phyloP scores from a whole-genome alignment of 805 yeast genomes.

The Peterozyma toletana region DNA sequence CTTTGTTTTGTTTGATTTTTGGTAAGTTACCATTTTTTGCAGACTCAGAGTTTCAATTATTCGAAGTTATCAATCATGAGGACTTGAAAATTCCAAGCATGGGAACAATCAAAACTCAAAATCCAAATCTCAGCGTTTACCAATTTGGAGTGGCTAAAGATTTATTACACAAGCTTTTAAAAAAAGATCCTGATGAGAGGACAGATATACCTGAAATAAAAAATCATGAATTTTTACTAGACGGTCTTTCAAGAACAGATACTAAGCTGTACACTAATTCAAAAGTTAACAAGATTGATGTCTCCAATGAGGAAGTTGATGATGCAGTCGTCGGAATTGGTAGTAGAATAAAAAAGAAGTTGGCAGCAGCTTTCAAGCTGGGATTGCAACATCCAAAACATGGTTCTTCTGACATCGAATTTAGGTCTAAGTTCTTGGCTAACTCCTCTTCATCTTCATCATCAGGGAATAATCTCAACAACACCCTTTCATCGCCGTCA shows the following conservation, averaged over 20 bases:
- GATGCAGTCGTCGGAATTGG: constrained; percentile 83
- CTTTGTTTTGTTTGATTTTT: constrained; percentile 78
- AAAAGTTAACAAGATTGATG: constrained; percentile 38
- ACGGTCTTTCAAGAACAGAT: constrained; percentile 20
- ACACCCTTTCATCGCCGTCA: no score
- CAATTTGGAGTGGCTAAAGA: constrained; percentile 40
- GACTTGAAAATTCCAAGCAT: constrained; percentile 47
- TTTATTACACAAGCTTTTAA: constrained; percentile 51
- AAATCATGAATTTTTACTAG: constrained; percentile 56
- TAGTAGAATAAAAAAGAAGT: constrained; percentile 45
- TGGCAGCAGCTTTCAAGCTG: constrained; percentile 31
- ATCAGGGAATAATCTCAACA: no score
- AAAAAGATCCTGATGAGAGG: constrained; percentile 64
- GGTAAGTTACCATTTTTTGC: constrained; percentile 89
- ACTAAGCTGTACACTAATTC: constrained; percentile 16
- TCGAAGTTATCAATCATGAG: constrained; percentile 69
- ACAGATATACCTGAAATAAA: constrained; percentile 68
- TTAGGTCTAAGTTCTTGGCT: no score
- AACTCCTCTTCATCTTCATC: no score
- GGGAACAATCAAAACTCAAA: no score
- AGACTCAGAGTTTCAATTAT: constrained; percentile 77
- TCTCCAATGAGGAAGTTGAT: constrained; percentile 61
- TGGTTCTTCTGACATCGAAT: background rate
- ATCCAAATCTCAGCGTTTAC: constrained; percentile 8
- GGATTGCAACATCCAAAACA: background rate